Percentiles rank a stretch among this genome's conserved stretches.
These are phyloP conservation scores for Mycosphaerella sp. DNA, from an alignment of 2,329 filamentous ascomycete species.

Conservation along the genomic window DNA sequence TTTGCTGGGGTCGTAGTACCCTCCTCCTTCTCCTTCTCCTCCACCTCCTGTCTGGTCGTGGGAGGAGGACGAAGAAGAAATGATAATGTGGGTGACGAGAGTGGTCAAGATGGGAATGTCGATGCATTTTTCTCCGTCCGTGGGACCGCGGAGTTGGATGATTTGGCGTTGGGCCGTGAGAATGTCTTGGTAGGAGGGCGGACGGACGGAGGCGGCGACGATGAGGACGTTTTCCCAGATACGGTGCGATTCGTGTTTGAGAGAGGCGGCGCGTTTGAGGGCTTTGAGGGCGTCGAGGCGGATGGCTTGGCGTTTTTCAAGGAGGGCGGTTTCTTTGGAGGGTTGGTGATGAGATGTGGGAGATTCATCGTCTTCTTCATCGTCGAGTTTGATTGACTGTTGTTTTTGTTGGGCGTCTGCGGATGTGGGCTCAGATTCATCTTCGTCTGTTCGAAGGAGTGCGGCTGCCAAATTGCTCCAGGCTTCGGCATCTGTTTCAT, in stretches of 20 bases:
- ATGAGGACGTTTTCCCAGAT: slow-evolving; percentile 98
- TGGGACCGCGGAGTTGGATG: slow-evolving; percentile 61
- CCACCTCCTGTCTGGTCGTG: slow-evolving; percentile 29
- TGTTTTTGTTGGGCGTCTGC: slow-evolving; percentile 13
- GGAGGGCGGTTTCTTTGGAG: not conserved
- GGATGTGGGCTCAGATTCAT: slow-evolving; percentile 6
- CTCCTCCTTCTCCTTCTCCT: too few species aligned
- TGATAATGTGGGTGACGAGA: slow-evolving; percentile 64
- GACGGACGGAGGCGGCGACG: slow-evolving; percentile 68
- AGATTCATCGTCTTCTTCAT: slow-evolving; percentile 28
- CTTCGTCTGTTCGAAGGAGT: slow-evolving; percentile 46
- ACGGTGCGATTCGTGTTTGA: slow-evolving; percentile 79
- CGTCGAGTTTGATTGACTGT: slow-evolving; percentile 20
- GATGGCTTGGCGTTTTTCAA: slow-evolving; percentile 48
- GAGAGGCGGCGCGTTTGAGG: slow-evolving; percentile 75
- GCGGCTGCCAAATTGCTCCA: slow-evolving; percentile 94
- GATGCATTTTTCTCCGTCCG: slow-evolving; percentile 67
- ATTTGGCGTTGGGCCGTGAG: slow-evolving; percentile 68
- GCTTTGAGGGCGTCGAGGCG: slow-evolving; percentile 72
- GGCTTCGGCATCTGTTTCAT: slow-evolving; percentile 82
- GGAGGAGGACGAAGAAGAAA: slow-evolving; percentile 28
- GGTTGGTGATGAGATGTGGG: slow-evolving; percentile 7
- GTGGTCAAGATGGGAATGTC: slow-evolving; percentile 66
- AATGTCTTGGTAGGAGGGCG: slow-evolving; percentile 68
- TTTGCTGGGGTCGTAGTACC: slow-evolving; percentile 35